These are phyloP conservation scores for Sarcocystis neurona DNA, from an alignment of 169 alveolate genomes.

Conservation along the genomic window DNA sequence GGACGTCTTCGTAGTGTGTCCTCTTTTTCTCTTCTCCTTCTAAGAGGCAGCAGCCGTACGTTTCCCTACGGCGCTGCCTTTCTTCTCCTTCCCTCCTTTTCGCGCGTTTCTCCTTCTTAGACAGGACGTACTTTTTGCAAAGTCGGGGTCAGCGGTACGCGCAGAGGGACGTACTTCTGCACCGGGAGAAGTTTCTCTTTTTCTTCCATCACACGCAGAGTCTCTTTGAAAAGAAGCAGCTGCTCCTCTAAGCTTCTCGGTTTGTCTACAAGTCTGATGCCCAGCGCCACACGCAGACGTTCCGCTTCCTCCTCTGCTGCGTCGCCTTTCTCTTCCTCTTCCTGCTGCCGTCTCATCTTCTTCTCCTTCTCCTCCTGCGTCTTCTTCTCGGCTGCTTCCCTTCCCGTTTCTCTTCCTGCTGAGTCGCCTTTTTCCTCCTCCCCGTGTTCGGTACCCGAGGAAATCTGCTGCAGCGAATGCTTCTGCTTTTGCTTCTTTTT, in stretches of 20 bases:
- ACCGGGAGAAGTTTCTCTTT: neutral
- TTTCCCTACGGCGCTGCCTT: too few species aligned
- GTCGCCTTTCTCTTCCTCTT: neutral
- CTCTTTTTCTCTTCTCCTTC: too few species aligned
- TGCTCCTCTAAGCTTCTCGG: conserved; percentile 4
- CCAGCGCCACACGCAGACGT: conserved; percentile 3
- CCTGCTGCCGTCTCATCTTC: neutral
- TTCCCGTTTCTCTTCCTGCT: neutral
- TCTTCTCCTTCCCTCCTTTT: too few species aligned
- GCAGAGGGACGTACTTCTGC: conserved; percentile 1
- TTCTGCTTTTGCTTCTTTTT: neutral
- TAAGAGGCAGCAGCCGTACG: too few species aligned
- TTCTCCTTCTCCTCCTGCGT: neutral
- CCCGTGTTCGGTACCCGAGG: too few species aligned
- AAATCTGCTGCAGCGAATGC: conserved; percentile 27
- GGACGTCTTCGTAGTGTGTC: too few species aligned
- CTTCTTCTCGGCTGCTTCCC: neutral
- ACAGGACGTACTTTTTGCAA: conserved; percentile 19
- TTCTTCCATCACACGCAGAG: neutral
- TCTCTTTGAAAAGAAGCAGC: neutral
- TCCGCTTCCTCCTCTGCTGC: neutral
- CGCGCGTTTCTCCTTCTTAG: too few species aligned
- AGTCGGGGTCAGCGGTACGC: neutral
- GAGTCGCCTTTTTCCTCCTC: neutral
- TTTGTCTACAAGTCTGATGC: neutral